Evolutionary conservation across 345 rosid species (phyloP).

Genomic region (Durio zibethinus): DNA sequence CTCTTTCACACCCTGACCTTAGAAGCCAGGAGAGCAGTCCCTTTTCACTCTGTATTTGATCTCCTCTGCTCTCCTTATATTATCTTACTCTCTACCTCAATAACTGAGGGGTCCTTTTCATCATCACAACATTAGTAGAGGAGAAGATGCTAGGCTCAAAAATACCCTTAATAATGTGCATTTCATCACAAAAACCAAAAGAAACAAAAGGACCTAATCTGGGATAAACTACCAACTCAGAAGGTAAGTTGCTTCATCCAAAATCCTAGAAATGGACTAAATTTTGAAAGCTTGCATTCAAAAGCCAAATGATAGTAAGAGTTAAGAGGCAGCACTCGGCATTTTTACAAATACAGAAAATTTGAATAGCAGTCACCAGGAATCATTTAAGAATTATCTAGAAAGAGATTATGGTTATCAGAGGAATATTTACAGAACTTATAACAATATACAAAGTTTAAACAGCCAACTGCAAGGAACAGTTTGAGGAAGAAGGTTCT

Average conservation of each 20-base stretch:
- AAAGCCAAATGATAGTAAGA: not conserved
- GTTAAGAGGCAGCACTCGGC: not conserved
- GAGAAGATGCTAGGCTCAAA: not conserved
- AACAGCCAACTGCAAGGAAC: not conserved
- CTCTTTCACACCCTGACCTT: too few species aligned
- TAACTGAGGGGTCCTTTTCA: too few species aligned
- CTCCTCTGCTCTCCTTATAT: too few species aligned
- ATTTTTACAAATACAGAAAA: not conserved
- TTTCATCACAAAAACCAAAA: not conserved
- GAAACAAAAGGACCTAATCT: not conserved
- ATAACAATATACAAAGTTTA: not conserved
- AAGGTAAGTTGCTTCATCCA: not conserved
- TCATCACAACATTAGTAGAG: not conserved
- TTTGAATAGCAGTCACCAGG: not conserved
- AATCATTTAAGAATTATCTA: not conserved
- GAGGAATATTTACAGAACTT: too few species aligned
- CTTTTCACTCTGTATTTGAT: too few species aligned
- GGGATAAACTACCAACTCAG: not conserved
- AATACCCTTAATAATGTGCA: not conserved
- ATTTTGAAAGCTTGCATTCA: not conserved
- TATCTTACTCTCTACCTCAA: too few species aligned
- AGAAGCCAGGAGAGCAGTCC: too few species aligned
- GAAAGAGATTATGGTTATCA: not conserved
- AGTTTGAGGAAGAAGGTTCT: not conserved
- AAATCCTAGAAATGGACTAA: not conserved